A percentile compares a stretch with the other conserved stretches of the same genome.
phyloP scores from a whole-genome alignment of 495 filamentous ascomycete species.

The Lasiosphaeria hispida region DNA sequence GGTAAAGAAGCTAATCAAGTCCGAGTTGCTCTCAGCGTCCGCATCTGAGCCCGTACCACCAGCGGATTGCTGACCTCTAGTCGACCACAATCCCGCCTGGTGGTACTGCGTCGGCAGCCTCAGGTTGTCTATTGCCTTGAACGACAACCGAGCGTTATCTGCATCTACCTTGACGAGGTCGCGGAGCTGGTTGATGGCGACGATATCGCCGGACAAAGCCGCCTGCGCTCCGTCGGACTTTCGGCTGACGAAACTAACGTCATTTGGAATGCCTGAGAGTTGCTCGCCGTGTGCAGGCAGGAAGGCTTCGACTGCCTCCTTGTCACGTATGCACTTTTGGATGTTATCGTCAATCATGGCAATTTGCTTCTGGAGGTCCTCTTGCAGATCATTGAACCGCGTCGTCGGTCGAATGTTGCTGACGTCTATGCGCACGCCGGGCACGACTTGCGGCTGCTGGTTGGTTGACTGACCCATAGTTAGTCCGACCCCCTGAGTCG shows the following conservation, averaged over 20 bases:
- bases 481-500: conserved; percentile 35
- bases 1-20: conserved; percentile 76
- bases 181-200: conserved; percentile 65
- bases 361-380: conserved; percentile 75
- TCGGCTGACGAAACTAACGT: conserved; percentile 69
- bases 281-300: conserved; percentile 64
- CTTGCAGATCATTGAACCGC: conserved; percentile 82
- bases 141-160: conserved; percentile 67
- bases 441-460: conserved; percentile 51
- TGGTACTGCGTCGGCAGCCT: conserved; percentile 75
- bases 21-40: conserved; percentile 57
- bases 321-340: conserved; percentile 60
- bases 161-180: conserved; percentile 63
- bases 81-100: conserved; percentile 54
- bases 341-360: conserved; percentile 72
- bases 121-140: conserved; percentile 73
- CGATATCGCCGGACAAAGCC: conserved; percentile 68
- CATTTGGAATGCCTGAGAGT: conserved; percentile 63
- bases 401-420: conserved; percentile 78
- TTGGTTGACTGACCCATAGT: conserved; percentile 46
- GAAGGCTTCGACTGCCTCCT: conserved; percentile 56
- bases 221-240: conserved; percentile 72
- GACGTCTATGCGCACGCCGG: conserved; percentile 75
- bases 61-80: conserved; percentile 35
- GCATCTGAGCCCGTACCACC: conserved; percentile 32